Evolutionary conservation across 208 protist genomes (phyloP), one percentile per base, ranked within the genome.

Genomic region (Vickermania ingenoplastis): DNA sequence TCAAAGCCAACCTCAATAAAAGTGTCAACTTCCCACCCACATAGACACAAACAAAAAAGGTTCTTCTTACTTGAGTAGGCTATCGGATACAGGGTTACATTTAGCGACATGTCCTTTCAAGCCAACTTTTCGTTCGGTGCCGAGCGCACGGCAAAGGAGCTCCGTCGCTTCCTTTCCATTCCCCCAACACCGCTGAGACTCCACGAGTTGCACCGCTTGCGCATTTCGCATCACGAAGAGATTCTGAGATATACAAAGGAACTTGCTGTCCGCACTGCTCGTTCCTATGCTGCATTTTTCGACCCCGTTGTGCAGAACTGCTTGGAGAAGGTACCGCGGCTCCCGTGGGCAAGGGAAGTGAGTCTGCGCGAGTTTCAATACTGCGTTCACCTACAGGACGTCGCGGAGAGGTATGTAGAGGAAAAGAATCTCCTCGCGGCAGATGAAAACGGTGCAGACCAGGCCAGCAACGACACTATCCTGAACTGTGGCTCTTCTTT

Each of bases 221-320:
- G 75, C 41, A 21, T 21, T 41, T 1, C 61, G 69, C 26, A 61
- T 61, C 21, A 69, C 57, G 30, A 65, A 65, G 36, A 60, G 58
- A 30, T 78, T 66, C 54, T 55, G 28, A 58, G 21, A 13, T 57
- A 53, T 26, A 61, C 69, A 13, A 61, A 83, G 11, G 73, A 94
- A 63, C 75, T 94, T 14, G 76, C 77, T 0, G 75, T 77, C n/a
- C 81, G 87, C 25, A 91, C 83, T 3, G 77, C 87, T n/a, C 71
- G 74, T 29, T 81, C 76, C 61, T 88, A 83, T 41, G 41, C 69
- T 23, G 60, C 72, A 0, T 89, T 94, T 55, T 64, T 59, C 0
- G 72, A 80, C 31, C 72, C 81, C 1, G 58, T 79, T 28, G 67
- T 90, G 2, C 31, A 51, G 30, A 65, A 72, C 13, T 54, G 50